Base-by-base conservation (phyloP, 352 stramenopile genomes). In the Globisporangium okanoganense region DNA sequence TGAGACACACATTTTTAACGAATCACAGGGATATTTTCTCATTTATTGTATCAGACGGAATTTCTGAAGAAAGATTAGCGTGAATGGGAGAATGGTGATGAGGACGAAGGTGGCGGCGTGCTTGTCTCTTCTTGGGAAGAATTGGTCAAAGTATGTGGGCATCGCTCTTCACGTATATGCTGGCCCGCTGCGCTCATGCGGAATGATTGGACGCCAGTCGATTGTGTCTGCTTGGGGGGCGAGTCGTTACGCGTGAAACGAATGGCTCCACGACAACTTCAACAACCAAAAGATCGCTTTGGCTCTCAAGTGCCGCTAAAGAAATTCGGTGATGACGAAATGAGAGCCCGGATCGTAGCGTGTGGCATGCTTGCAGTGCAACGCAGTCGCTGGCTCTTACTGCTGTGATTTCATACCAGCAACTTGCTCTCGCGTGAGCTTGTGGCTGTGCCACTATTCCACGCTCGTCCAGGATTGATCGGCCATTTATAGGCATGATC, bases 41-140 rank as follows among this genome's bases (percentile, higher is more conserved):
- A 33, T 52, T 18, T 13, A 6, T 53, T 25, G n/a, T 29, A 40
- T 55, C 49, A 55, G 16, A 56, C 12, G 14, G 9, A 43, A 29
- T 43, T 56, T 56, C 29, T 56, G 49, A 56, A 56, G 49, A 56
- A 56, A 43, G 27, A 55, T 55, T 27, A 41, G 49, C 1, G 29
- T 5, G 49, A 16, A 27, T 54, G 47, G 16, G 18, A 40, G 25
- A 20, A 53, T 20, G 47, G 5, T 5, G 27, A 18, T n/a, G 29
- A n/a, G 16, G 10, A 29, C 12, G 31, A 31, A 43, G 9, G 49
- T 14, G n/a, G 7, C 8, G 2, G 10, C 4, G 9, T 35, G 27
- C 48, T 36, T 8, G 6, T 0, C 6, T 22, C 4, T 24, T 22
- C 6, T 24, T 16, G 7, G 9, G 43, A 49, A 20, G 18, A n/a